Evolutionary conservation across 2,329 filamentous ascomycete species (phyloP).

Genomic region (Talaromyces sp.): DNA sequence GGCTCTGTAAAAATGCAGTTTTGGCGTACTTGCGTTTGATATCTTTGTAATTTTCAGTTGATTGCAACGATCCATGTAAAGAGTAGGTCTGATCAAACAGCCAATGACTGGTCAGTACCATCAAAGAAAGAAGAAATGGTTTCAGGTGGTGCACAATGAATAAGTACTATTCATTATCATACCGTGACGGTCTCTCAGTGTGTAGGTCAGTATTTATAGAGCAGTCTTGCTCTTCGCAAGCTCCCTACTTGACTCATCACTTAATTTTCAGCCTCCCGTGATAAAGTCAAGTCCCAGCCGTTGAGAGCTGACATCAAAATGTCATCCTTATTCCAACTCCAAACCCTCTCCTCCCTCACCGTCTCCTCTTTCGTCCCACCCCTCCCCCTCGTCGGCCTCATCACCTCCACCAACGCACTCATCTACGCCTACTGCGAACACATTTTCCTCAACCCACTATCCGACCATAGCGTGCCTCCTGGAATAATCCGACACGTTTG

Average conservation of each 20-base stretch:
- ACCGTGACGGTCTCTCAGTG: background rate
- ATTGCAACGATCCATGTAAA: too few relatives aligned
- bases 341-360: conserved; percentile 2
- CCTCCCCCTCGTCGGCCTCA: conserved; percentile 6
- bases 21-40: too few relatives aligned
- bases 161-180: background rate
- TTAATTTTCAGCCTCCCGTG: background rate
- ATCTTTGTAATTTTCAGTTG: too few relatives aligned
- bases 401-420: conserved; percentile 12
- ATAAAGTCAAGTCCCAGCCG: background rate
- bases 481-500: background rate
- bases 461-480: background rate
- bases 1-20: too few relatives aligned
- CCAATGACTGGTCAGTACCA: background rate
- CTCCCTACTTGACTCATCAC: background rate
- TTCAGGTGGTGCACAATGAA: background rate
- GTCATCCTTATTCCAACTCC: background rate
- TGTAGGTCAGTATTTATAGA: background rate
- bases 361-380: conserved; percentile 8
- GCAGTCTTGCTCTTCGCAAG: background rate
- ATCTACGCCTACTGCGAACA: conserved; percentile 7
- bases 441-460: conserved; percentile 4
- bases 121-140: background rate
- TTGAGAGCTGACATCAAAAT: background rate
- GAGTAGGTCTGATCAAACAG: background rate